Evolutionary conservation across 164 flowering plant genomes (phyloP).

Genomic region (Nymphaea colorata): DNA sequence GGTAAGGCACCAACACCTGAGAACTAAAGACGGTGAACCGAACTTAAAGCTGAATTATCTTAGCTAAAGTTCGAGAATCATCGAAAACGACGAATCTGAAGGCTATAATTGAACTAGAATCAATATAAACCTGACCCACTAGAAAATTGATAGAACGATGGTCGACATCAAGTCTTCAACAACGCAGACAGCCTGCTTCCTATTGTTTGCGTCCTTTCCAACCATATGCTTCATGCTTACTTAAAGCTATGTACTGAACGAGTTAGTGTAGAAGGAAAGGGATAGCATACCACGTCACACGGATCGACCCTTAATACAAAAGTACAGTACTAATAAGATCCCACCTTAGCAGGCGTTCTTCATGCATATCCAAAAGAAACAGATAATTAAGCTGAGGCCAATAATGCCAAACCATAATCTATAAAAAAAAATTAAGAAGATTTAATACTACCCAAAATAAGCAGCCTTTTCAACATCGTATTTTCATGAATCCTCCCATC

Average conservation of each 20-base stretch:
- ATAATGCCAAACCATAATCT: too few species aligned
- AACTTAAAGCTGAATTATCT: too few species aligned
- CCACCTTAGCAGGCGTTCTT: neutral
- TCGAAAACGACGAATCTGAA: neutral
- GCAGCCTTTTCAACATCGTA: neutral
- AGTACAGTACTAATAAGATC: neutral
- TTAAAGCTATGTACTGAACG: neutral
- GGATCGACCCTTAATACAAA: too few species aligned
- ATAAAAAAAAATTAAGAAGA: too few species aligned
- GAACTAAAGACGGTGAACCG: too few species aligned
- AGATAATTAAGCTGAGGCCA: too few species aligned
- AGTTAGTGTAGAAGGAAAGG: too few species aligned
- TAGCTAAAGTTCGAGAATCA: too few species aligned
- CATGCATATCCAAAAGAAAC: neutral
- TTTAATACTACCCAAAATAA: too few species aligned
- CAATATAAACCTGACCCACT: neutral
- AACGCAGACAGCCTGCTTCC: neutral
- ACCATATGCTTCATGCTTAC: neutral
- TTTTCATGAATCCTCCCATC: neutral
- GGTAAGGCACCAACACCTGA: too few species aligned
- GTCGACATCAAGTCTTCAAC: neutral
- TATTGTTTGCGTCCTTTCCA: neutral
- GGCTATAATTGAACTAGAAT: neutral
- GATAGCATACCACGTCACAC: too few species aligned
- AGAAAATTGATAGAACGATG: neutral